These are phyloP conservation scores for Thalassiosira delicatula DNA, from an alignment of 352 stramenopile species.

Conservation along the genomic window DNA sequence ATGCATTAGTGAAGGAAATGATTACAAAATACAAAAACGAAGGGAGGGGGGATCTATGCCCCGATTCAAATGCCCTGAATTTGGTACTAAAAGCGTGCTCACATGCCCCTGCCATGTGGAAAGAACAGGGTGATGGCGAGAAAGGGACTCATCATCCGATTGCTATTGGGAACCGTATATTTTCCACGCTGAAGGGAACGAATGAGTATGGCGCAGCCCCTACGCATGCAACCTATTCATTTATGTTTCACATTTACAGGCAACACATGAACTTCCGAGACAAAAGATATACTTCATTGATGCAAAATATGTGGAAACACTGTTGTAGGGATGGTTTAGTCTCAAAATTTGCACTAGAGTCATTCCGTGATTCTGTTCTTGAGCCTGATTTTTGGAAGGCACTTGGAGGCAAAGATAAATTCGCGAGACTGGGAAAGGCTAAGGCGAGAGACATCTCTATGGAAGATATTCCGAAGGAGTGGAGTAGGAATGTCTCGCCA, in stretches of 20 bases:
- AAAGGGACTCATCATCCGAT: slow-evolving; percentile 38
- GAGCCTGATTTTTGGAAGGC: slow-evolving; percentile 44
- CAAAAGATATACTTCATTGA: slow-evolving; percentile 41
- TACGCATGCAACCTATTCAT: too few relatives aligned
- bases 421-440: slow-evolving; percentile 12
- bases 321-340: slow-evolving; percentile 51
- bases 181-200: slow-evolving; percentile 33
- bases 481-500: slow-evolving; percentile 47
- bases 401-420: slow-evolving; percentile 42
- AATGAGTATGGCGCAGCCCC: too few relatives aligned
- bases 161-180: slow-evolving; percentile 52
- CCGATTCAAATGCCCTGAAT: slow-evolving; percentile 50
- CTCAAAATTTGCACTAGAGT: slow-evolving; percentile 54
- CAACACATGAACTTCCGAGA: slow-evolving; percentile 54
- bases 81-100: slow-evolving; percentile 59
- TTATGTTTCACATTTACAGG: slow-evolving; percentile 53
- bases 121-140: background rate
- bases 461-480: slow-evolving; percentile 36
- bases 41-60: slow-evolving; percentile 39
- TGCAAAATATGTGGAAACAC: slow-evolving; percentile 40
- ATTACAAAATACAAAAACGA: slow-evolving; percentile 38
- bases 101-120: slow-evolving; percentile 35
- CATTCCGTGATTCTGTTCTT: slow-evolving; percentile 43
- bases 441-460: slow-evolving; percentile 25
- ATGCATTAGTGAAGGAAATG: slow-evolving; percentile 52